Base-by-base conservation (phyloP, 2,329 filamentous ascomycete genomes). In the Chaetomiaceae sp. region DNA sequence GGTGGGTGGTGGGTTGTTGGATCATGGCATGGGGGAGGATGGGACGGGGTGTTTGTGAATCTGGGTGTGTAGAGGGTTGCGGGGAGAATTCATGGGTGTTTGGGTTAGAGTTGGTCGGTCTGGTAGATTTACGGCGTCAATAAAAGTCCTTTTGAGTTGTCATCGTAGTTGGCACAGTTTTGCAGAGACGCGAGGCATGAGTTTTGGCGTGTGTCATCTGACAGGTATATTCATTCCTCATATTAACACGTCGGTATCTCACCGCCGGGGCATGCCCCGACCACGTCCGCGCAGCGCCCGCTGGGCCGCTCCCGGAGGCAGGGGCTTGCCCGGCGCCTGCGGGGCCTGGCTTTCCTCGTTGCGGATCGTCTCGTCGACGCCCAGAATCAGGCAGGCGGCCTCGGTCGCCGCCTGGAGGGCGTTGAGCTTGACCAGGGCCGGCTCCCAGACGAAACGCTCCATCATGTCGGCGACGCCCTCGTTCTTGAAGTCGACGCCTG, bases 321-420 rank as follows among this genome's bases (percentile, higher is more conserved):
- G 74, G 17, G 82, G 79, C 69, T 87, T 78, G 50, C 82, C 79
- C 0, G 92, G 92, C 8, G 83, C 89, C 70, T 95, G 88, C 20
- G 91, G 87, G 68, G 83, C 77, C 62, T 85, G 80, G 64, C 89
- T 95, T 75, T 97, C 91, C 75, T 99, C 89, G 72, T 99, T 99
- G 72, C 85, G 90, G 72, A 99, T 97, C 30, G 93, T 99, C 82
- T 99, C 93, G 66, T 99, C 93, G 50, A 99, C 93, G 62, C 89
- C 87, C 63, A 99, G 74, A 60, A 99, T 97, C 74, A 99, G 73
- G 74, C 93, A 99, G 61, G 87, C 87, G 19, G 93, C 93, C 73
- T 99, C 93, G 27, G 91, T 91, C 45, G 93, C 93, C 17, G 93
- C 92, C 74, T 96, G 90, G 58, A 99, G 86, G 60, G 93, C 93